Base-by-base conservation (phyloP, 371 early-diverging fungal species). In the Mucor mucedo region DNA sequence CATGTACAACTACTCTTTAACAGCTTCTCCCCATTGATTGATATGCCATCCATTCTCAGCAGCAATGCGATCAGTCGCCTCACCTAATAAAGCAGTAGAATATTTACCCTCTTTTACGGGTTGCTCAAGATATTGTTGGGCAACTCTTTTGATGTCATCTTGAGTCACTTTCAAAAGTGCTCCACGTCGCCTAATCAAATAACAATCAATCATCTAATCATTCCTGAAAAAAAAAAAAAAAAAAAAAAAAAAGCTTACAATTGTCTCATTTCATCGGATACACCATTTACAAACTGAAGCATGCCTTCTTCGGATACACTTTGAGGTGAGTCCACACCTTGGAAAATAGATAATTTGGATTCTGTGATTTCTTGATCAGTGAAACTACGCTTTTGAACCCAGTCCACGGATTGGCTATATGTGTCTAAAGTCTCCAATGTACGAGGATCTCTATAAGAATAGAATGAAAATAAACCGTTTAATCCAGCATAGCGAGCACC, bases 371-470 rank as follows among this genome's bases (percentile, higher is more conserved):
- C 94, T 70, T 79, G 83, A 60, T 83, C 82, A 9, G 71, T 78
- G 58, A 82, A 88, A 38, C 66, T 65, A 42, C 73, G 80, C 21
- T 84, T 65, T 39, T 70, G 55, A 0, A 87, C 87, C 95, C 95
- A 95, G 29, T 86, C 79, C 2, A 89, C 73, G 0, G 90, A 84
- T 10, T 82, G 60, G 32, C 65, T 66, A 62, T 86, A 98, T 0
- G 92, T 89, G 10, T 87, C 77, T 14, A 96, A 60, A 0, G 97
- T 94, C 59, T 87, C 81, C 49, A 90, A 54, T 30, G 92, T 84
- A 61, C 86, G 81, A 14, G 98, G 98, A 69, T 98, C 98, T 54
- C 98, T 88, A 79, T 98, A 98, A 11, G 96, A 94, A 62, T 85
- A 94, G 77, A 97, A 93, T 2, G 92, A 87, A 60, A 97, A 90